Evolutionary conservation across 805 yeast genomes (phyloP), one percentile per base, ranked within the genome.

Genomic region (Sungouiella thailandica): DNA sequence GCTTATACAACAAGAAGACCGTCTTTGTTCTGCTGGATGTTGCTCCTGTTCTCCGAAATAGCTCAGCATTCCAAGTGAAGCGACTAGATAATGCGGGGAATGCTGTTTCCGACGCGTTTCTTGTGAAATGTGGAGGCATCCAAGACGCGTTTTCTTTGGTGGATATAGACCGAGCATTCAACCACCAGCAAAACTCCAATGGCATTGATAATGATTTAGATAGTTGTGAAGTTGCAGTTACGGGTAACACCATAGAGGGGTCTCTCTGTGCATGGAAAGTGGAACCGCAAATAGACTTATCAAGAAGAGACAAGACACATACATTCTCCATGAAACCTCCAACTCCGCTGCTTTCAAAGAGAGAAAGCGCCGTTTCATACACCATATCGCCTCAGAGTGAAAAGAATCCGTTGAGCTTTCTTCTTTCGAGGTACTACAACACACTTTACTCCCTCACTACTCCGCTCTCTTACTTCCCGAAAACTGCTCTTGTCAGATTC

Each of bases 401-500:
- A 20, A 36, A 36, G n/a, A 57, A 53, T 19, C 68, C 70, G 1
- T 31, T 46, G 3, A 48, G 39, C 3, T 67, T 62, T 34, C 41
- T 67, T n/a, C 34, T 27, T 14, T 47, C 60, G 1, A 46, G 70
- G 23, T 67, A 67, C 44, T 62, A 44, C 37, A 48, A 47, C 32
- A 62, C 59, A 2, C 48, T 67, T 5, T 67, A 67, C 39, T 61
- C 69, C 4, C 53, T 63, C 18, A 54, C 51, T 3, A 65, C 64
- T 1, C 72, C 72, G 1, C 49, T 67, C 27, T 60, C 57, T 27
- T 67, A 67, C 40, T 66, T 49, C 58, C 71, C 55, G 55, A 77
- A 77, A 42, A 73, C 80, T 0, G 68, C 74, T 4, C 51, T 77
- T 24, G 52, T 70, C 9, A 53, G 80, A 32, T 53, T 75, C 31